phyloP scores from a whole-genome alignment of 164 flowering plant genomes.

The Vitis cinerea region DNA sequence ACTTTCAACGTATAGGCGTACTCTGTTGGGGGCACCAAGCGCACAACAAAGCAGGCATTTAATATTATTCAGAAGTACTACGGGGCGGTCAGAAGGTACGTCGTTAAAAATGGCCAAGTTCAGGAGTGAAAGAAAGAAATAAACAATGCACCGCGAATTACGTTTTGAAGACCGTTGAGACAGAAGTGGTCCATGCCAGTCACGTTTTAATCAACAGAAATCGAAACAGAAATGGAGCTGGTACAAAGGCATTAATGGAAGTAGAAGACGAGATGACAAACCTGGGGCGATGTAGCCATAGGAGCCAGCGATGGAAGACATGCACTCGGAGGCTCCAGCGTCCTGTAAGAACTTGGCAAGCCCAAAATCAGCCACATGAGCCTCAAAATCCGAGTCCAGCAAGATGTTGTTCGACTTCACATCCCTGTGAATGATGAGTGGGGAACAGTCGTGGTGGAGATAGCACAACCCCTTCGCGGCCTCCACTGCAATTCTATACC shows the following conservation, averaged over 20 bases:
- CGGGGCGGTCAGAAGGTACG: no score
- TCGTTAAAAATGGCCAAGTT: no score
- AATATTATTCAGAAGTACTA: neutral
- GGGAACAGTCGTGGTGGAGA: constrained; percentile 91
- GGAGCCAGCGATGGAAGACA: constrained; percentile 95
- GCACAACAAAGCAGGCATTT: neutral
- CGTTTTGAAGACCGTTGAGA: no score
- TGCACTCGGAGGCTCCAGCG: constrained; percentile 80
- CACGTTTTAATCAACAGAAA: neutral
- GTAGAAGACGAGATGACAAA: constrained; percentile 13
- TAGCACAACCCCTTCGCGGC: constrained; percentile 89
- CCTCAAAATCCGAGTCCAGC: constrained; percentile 76
- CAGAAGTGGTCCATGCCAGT: no score
- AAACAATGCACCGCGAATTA: no score
- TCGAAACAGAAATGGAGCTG: neutral
- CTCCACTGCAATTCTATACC: constrained; percentile 71
- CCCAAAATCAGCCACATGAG: constrained; percentile 97
- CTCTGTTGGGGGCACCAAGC: constrained; percentile 36
- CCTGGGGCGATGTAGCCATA: constrained; percentile 99
- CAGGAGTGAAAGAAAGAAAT: no score
- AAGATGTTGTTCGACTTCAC: constrained; percentile 87
- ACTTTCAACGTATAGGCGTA: constrained; percentile 90
- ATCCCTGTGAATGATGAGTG: constrained; percentile 83
- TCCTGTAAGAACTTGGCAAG: constrained; percentile 85
- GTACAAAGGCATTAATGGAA: neutral